Conservation (phyloP, 805 yeast genomes). For the Blastobotrys chiropterorum region DNA sequence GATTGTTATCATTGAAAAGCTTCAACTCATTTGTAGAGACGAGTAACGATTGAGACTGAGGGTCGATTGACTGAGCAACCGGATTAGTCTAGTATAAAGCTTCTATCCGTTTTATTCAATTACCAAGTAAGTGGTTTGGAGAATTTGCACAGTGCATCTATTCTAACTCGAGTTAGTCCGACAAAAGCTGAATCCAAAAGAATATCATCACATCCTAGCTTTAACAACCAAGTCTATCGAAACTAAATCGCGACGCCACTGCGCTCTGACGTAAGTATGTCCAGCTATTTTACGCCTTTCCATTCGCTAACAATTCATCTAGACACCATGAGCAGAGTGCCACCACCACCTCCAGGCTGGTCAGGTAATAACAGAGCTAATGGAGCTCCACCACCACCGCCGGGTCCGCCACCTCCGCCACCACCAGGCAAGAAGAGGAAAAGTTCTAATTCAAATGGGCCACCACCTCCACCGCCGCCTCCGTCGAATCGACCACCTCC, state of each 20-base stretch:
- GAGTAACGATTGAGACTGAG: not conserved
- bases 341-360: conserved; percentile 14
- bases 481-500: conserved; percentile 27
- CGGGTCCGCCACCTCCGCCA: conserved; percentile 11
- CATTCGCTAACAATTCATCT: not conserved
- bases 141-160: too few relatives aligned
- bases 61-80: too few relatives aligned
- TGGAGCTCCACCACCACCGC: conserved; percentile 9
- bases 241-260: not conserved
- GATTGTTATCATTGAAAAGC: not conserved
- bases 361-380: conserved; percentile 1
- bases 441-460: conserved; percentile 3
- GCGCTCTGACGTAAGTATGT: not conserved
- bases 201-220: too few relatives aligned
- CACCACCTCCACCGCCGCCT: conserved; percentile 26
- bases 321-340: conserved; percentile 9
- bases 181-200: too few relatives aligned
- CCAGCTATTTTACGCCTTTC: not conserved
- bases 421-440: conserved; percentile 6
- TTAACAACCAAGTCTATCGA: not conserved
- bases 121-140: too few relatives aligned
- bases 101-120: too few relatives aligned
- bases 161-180: too few relatives aligned
- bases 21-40: not conserved
- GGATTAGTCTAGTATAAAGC: too few relatives aligned